phyloP scores from a whole-genome alignment of 371 early-diverging fungal genomes.

The Mucor racemosus region DNA sequence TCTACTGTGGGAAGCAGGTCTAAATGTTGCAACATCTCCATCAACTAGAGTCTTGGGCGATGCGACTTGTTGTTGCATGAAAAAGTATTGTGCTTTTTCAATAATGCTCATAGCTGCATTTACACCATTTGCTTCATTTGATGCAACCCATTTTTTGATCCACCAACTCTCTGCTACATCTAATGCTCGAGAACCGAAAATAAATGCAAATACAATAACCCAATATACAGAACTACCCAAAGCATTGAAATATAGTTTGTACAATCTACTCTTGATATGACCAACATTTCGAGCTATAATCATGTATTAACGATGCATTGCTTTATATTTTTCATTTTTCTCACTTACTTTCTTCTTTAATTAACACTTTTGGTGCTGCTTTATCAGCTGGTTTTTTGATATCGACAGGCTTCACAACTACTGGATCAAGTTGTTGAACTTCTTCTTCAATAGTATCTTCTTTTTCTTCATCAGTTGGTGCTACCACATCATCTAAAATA shows the following conservation, averaged over 20 bases:
- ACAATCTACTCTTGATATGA: conserved; percentile 45
- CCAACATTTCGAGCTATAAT: conserved; percentile 44
- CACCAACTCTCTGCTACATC: conserved; percentile 46
- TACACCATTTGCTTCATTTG: not conserved
- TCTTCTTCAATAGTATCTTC: conserved; percentile 24
- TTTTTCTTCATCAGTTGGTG: not conserved
- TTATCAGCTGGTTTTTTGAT: conserved; percentile 9
- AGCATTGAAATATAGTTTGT: conserved; percentile 42
- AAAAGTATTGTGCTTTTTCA: conserved; percentile 32
- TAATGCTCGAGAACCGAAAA: conserved; percentile 48
- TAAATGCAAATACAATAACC: conserved; percentile 42
- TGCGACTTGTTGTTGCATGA: conserved; percentile 43
- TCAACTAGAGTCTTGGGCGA: conserved; percentile 56
- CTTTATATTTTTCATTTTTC: no score
- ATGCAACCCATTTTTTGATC: conserved; percentile 33
- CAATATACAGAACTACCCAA: conserved; percentile 66
- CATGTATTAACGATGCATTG: not conserved
- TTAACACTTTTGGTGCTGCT: conserved; percentile 20
- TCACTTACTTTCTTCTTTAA: conserved; percentile 26
- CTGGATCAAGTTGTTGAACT: conserved; percentile 7
- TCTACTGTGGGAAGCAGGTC: not conserved
- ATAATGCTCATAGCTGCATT: conserved; percentile 32
- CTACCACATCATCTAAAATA: conserved; percentile 45
- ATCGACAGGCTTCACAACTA: conserved; percentile 21
- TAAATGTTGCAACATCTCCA: conserved; percentile 21